A percentile compares a stretch with the other conserved stretches of the same genome.
Conservation (phyloP, 1,284 basidiomycete genomes). For the Marasmius fiardii region DNA sequence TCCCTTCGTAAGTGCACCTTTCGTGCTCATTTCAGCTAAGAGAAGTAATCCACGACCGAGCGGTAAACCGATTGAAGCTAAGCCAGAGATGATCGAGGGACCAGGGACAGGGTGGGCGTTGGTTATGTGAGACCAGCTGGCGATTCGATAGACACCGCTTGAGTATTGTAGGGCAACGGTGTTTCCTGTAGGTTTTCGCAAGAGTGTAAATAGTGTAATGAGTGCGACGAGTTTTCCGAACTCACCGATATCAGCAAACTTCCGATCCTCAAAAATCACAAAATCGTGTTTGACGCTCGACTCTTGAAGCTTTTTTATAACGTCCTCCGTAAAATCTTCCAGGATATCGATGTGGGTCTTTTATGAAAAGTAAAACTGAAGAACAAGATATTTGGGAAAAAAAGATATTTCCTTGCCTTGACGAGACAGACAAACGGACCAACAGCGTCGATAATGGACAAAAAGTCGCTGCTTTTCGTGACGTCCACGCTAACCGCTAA, state of each 20-base stretch:
- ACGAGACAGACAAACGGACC: constrained; percentile 90
- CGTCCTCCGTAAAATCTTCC: constrained; percentile 81
- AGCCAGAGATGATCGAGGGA: constrained; percentile 88
- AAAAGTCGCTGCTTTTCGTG: constrained; percentile 75
- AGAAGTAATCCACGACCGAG: constrained; percentile 86
- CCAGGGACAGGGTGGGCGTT: constrained; percentile 97
- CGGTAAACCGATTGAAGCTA: constrained; percentile 83
- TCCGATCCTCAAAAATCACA: constrained; percentile 97
- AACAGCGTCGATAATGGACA: constrained; percentile 86
- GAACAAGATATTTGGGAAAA: constrained; percentile 19
- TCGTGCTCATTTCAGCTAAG: constrained; percentile 96
- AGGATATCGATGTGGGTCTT: constrained; percentile 98
- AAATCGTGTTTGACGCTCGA: constrained; percentile 88
- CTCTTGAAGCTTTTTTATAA: constrained; percentile 69
- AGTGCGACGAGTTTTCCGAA: constrained; percentile 7
- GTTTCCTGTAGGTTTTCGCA: constrained; percentile 62
- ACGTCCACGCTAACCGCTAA: constrained; percentile 97
- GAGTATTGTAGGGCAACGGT: constrained; percentile 96
- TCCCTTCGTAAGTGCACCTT: constrained; percentile 83
- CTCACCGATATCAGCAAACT: constrained; percentile 98
- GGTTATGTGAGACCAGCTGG: constrained; percentile 95
- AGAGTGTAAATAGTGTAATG: not conserved
- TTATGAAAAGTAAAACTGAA: constrained; percentile 14
- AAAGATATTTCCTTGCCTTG: constrained; percentile 60
- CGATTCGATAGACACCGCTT: constrained; percentile 90